Evolutionary conservation across 257 asterid species (phyloP).

Genomic region (Echium plantagineum): DNA sequence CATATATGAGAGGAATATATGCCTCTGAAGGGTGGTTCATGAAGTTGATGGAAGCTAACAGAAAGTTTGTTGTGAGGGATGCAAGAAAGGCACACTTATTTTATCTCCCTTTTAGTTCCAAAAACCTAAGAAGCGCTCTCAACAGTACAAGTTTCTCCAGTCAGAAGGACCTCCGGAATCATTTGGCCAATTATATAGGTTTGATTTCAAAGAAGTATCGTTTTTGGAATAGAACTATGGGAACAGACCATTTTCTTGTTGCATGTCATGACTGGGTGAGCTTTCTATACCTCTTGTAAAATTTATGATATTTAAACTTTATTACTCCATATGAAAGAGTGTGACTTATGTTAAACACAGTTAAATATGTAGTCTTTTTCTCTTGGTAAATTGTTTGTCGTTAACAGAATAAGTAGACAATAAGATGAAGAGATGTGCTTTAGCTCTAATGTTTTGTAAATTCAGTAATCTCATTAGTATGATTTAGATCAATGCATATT

Average conservation of each 20-base stretch:
- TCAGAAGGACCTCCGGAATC: constrained; percentile 28
- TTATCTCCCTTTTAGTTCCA: constrained; percentile 68
- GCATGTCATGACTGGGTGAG: constrained; percentile 95
- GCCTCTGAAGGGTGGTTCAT: constrained; percentile 93
- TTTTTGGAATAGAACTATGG: constrained; percentile 70
- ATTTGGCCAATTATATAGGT: constrained; percentile 28
- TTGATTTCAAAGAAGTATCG: constrained; percentile 28
- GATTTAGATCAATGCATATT: neutral
- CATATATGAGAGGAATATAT: constrained; percentile 69
- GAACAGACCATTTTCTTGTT: constrained; percentile 73
- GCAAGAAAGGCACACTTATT: constrained; percentile 65
- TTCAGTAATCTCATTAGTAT: no score
- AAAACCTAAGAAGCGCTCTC: constrained; percentile 33
- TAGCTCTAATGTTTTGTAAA: no score
- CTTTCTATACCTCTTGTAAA: neutral
- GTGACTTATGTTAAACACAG: no score
- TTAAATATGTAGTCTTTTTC: no score
- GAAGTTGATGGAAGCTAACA: constrained; percentile 52
- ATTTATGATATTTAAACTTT: neutral
- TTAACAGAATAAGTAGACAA: no score
- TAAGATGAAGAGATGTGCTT: no score
- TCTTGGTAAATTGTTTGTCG: no score
- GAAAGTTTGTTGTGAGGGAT: constrained; percentile 36
- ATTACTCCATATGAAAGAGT: no score
- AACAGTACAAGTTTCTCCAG: constrained; percentile 46